These are phyloP conservation scores for Ophiosphaerella herpotricha DNA, from an alignment of 2,329 filamentous ascomycete genomes.

Conservation along the genomic window DNA sequence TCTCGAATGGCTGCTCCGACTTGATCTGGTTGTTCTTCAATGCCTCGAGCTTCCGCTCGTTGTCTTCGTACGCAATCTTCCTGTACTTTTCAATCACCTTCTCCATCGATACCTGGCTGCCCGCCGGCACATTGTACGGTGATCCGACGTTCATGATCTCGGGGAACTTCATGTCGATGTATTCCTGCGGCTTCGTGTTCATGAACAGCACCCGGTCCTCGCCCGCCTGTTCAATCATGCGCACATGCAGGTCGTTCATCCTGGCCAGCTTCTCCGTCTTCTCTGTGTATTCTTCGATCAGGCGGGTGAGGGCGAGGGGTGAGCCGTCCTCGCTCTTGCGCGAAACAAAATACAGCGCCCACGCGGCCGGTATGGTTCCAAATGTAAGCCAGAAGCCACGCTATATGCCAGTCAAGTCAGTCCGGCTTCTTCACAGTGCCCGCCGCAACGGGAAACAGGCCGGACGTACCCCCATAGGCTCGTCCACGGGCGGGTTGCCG, in stretches of 20 bases:
- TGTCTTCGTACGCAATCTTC: conserved; percentile 59
- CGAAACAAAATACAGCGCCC: conserved; percentile 53
- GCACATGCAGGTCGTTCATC: conserved; percentile 64
- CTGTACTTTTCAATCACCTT: conserved; percentile 66
- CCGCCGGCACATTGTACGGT: conserved; percentile 67
- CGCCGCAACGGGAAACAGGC: conserved; percentile 12
- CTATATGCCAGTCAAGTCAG: conserved; percentile 39
- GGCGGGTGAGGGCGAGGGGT: conserved; percentile 50
- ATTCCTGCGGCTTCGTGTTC: conserved; percentile 51
- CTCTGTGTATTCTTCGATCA: conserved; percentile 62
- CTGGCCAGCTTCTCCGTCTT: conserved; percentile 59
- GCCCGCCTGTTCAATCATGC: conserved; percentile 66
- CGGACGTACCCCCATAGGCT: conserved; percentile 57
- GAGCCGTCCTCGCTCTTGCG: conserved; percentile 46
- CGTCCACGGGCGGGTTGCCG: conserved; percentile 47
- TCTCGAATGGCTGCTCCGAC: conserved; percentile 38
- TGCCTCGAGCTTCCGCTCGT: conserved; percentile 59
- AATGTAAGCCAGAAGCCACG: conserved; percentile 55
- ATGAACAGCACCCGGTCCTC: conserved; percentile 65
- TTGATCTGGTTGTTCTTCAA: conserved; percentile 38
- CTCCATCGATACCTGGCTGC: conserved; percentile 63
- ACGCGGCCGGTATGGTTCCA: conserved; percentile 50
- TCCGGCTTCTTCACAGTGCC: not conserved
- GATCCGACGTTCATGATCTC: conserved; percentile 67
- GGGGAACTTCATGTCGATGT: conserved; percentile 63